Base-by-base conservation (phyloP, 805 yeast species). In the Saturnispora sanitii region DNA sequence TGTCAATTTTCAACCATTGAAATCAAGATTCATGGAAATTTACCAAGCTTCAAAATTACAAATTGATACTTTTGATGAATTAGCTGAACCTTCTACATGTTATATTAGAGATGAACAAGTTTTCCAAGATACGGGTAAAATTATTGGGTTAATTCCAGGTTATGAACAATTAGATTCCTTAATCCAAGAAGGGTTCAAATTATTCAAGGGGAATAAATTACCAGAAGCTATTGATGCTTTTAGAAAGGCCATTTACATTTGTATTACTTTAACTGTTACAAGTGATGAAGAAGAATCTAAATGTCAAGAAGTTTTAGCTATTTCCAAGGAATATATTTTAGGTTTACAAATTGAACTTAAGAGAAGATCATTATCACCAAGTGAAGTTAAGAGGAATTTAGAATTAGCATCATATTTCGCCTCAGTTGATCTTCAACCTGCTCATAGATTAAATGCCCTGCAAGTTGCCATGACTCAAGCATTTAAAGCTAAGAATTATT, bases 331-430 rank as follows among this genome's bases (percentile, higher is more conserved):
- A 58, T 92, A 92, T 62, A 87, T 92, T 53, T 60, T 92, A 38
- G 98, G 97, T 21, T 72, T 90, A 49, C 82, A 94, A 18, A 85
- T 92, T 48, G 99, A 92, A 62, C 70, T 90, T 48, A 74, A 73
- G 42, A 88, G 99, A 64, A 86, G 97, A 64, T 58, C 82, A 9
- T 64, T 94, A 44, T 84, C 82, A 25, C 69, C 79, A 9, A 71
- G 72, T 23, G 79, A 79, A 45, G 68, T 82, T 41, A 82, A 86
- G 61, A 82, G 97, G 48, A 88, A 86, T 61, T 70, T 92, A 56
- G 97, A 92, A 62, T 68, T 92, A 50, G 97, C 98, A 5, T 94
- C 97, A 1, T 90, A 90, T 64, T 94, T 92, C 68, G 86, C 98
- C 12, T 79, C 75, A 56, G 80, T 88, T 21, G 75, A 82, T 49